Evolutionary conservation across 768 basidiomycete species (phyloP), one percentile per base, ranked within the genome.

Genomic region (Leucogyrophana mollusca): DNA sequence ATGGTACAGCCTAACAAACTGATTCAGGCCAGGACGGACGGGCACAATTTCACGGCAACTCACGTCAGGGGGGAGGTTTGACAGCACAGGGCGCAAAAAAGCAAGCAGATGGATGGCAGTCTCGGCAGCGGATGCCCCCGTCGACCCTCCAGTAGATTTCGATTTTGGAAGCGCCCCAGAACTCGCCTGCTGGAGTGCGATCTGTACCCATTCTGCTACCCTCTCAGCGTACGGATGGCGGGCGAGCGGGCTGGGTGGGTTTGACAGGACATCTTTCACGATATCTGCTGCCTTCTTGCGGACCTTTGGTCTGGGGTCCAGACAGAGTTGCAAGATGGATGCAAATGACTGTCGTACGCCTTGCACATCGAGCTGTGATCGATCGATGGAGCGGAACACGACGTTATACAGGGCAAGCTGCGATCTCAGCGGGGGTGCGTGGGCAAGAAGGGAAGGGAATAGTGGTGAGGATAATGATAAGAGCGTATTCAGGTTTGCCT

Each of bases 241-340:
- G 4, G 80, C 56, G 30, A 87, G 73, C 0, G 95, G 95, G 4
- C 83, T 73, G 3, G 91, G 89, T 8, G 94, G 92, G 20, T 74
- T 74, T 13, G 77, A 73, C 27, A 99, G 72, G 3, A 93, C 75
- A 54, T 90, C 87, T 56, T 77, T 79, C 24, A 99, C 78, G 16
- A 88, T 79, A 58, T 97, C 94, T 37, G 86, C 85, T 18, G 94
- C 94, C 60, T 86, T 83, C 66, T 80, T 94, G 46, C 96, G 83
- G 43, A 99, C 93, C 71, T 98, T 97, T 16, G 96, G 96, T 41
- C 96, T 73, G 4, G 85, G 78, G 68, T 99, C 96, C 35, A 92
- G 73, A 55, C 82, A 85, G 38, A 96, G 70, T 39, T 90, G 86
- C 34, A 98, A 70, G 43, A 96, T 73, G 30, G 89, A 85, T 35